phyloP scores from a whole-genome alignment of 345 rosid genomes.

The Citrus hindsii region DNA sequence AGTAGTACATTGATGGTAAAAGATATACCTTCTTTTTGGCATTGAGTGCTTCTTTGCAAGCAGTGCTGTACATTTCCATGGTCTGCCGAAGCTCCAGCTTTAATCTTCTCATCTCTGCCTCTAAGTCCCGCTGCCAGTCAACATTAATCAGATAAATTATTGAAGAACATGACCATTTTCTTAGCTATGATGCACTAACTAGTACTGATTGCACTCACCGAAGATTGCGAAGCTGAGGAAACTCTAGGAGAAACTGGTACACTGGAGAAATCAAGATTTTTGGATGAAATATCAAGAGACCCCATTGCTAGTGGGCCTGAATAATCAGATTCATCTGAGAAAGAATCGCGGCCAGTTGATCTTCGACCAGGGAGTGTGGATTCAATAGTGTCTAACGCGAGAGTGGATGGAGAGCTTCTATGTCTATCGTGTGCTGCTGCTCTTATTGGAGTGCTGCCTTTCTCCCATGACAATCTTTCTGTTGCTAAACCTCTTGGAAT shows the following conservation, averaged over 20 bases:
- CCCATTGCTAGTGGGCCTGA: conserved; percentile 16
- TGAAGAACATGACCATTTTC: background rate
- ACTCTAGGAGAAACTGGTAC: conserved; percentile 30
- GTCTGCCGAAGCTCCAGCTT: conserved; percentile 90
- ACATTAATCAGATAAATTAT: conserved; percentile 1
- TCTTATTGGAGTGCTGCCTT: conserved; percentile 14
- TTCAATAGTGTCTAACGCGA: conserved; percentile 40
- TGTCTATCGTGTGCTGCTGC: conserved; percentile 26
- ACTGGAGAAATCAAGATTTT: conserved; percentile 26
- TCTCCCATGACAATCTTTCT: conserved; percentile 36
- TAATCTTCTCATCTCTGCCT: conserved; percentile 85
- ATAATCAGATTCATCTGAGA: conserved; percentile 32
- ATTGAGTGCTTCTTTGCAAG: conserved; percentile 84
- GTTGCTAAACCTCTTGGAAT: conserved; percentile 22
- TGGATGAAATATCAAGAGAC: conserved; percentile 37
- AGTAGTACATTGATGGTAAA: background rate
- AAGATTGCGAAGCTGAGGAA: conserved; percentile 18
- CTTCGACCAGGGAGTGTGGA: conserved; percentile 20
- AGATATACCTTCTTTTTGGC: conserved; percentile 64
- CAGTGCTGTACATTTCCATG: conserved; percentile 83
- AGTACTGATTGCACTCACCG: conserved; percentile 29
- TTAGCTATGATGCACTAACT: background rate
- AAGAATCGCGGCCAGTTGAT: conserved; percentile 26
- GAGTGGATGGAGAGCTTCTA: conserved; percentile 22
- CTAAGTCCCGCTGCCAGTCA: conserved; percentile 53